Evolutionary conservation across 176 grass and related monocot genomes (phyloP).

Genomic region (Hordeum marinum): DNA sequence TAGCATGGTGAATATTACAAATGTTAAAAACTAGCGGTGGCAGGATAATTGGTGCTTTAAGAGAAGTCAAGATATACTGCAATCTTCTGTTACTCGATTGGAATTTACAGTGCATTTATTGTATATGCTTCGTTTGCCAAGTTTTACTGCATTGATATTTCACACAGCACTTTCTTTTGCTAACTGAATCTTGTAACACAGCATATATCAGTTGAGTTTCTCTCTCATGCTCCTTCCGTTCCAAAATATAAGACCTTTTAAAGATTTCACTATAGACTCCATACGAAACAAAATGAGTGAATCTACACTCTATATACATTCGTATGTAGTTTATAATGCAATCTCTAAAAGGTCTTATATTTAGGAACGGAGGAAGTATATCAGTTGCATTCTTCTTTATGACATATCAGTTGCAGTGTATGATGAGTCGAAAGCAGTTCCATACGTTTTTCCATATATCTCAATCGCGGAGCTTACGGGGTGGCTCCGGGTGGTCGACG

Average conservation of each 20-base stretch:
- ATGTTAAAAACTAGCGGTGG: background rate
- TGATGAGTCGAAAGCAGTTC: background rate
- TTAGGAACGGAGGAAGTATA: too few species aligned
- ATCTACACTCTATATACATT: too few species aligned
- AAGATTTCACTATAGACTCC: too few species aligned
- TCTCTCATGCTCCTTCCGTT: too few species aligned
- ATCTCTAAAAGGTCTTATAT: too few species aligned
- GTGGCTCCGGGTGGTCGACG: too few species aligned
- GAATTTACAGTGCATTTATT: background rate
- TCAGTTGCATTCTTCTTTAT: background rate
- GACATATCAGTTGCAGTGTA: background rate
- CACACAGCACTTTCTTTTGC: background rate
- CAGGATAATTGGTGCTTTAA: background rate
- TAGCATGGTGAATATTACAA: constrained; percentile 25
- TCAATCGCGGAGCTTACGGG: background rate
- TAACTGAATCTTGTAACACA: background rate
- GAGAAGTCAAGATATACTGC: background rate
- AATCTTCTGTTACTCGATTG: background rate
- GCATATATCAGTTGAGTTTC: too few species aligned
- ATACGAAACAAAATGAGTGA: too few species aligned
- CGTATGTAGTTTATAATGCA: too few species aligned
- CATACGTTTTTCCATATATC: background rate
- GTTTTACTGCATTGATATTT: background rate
- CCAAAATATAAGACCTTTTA: too few species aligned
- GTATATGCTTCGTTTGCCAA: background rate